Base-by-base conservation (phyloP, 2,329 filamentous ascomycete species). In the Cladobotryum mycophilum region DNA sequence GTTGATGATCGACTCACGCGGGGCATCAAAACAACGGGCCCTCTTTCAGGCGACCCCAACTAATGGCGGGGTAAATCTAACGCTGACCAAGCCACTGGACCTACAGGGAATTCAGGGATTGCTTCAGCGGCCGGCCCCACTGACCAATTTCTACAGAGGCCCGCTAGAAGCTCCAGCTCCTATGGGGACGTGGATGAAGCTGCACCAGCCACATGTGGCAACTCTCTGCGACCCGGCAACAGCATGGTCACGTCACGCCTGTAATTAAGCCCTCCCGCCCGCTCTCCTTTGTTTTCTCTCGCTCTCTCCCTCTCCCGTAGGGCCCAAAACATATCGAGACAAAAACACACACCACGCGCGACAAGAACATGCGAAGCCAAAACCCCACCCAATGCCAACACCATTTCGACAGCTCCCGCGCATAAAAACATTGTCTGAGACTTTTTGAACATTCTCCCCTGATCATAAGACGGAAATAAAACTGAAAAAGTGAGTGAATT, bases 211-310 rank as follows among this genome's bases (percentile, higher is more conserved):
- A 52, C 49, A 40, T 36, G 49, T 52, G 49, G 49, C 49, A 44
- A 25, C 20, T 20, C 20, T 30, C 7, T 25, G 49, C 45, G 41
- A 52, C 49, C 41, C 45, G 49, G 49, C 49, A 48, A 52, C 49
- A 52, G 45, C 41, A 48, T 41, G 49, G 45, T 48, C 45, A 52
- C 45, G 49, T 52, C 49, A 52, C 49, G 49, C 45, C 45, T 45
- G 41, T 44, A 50, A 35, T 25, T 25, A 42, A 48, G 15, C 18
- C 41, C 44, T 20, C 20, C 20, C 20, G 20, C 20, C 49, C 45
- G 35, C 47, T 49, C 48, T 51, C 49, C 49, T 30, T 44, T 52
- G 47, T 52, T 48, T 48, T 48, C 40, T 45, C 20, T 20, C 20
- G 5, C 40, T 47, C 18, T 45, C 25, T 11, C 6, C 9, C 25